Base-by-base conservation (phyloP, 768 basidiomycete species). In the Chalciporus piperatus region DNA sequence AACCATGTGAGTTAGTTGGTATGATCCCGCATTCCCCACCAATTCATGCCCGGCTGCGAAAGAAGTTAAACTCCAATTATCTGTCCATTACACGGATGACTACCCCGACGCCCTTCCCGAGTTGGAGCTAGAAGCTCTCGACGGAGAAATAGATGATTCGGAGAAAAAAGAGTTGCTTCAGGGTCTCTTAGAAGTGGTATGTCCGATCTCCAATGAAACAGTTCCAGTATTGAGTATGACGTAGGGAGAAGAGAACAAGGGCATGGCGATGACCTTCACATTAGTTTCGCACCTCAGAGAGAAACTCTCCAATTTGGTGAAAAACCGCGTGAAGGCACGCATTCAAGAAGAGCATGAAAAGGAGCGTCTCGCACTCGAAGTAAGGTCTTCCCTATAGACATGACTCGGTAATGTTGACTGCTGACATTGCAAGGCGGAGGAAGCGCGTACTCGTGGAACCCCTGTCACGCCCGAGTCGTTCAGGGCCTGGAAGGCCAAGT, bases 221-320 rank as follows among this genome's bases (percentile, higher is more conserved):
- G 25, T 19, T 13, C 10, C 30, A 30, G n/a, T 35, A 30, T 47
- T 27, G 48, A 52, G 43, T 32, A 25, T 30, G 20, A 35, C 43
- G 28, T 51, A 90, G 87, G 89, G 88, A 49, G 81, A 87, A 63
- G 92, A 94, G 64, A 93, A 89, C 67, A 62, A 92, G 19, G 92
- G 92, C 39, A 95, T 95, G 87, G 94, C 97, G 3, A 98, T 98
- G 94, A 95, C 94, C 16, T 99, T 97, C 65, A 93, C 96, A 0
- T 76, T 99, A 16, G 85, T 93, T 11, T 87, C 89, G 0, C 85
- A 89, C 60, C 78, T 97, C 41, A 78, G 89, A 57, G 94, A 98
- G 69, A 76, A 82, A 45, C 73, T 98, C 14, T 80, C 84, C 5
- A 62, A 65, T 16, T 71, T 95, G 22, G 80, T 92, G 32, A 78